Percentiles rank a stretch among this genome's conserved stretches.
Evolutionary conservation across 192 early-diverging fungal species (phyloP).

Genomic region (Coemansia sp.): DNA sequence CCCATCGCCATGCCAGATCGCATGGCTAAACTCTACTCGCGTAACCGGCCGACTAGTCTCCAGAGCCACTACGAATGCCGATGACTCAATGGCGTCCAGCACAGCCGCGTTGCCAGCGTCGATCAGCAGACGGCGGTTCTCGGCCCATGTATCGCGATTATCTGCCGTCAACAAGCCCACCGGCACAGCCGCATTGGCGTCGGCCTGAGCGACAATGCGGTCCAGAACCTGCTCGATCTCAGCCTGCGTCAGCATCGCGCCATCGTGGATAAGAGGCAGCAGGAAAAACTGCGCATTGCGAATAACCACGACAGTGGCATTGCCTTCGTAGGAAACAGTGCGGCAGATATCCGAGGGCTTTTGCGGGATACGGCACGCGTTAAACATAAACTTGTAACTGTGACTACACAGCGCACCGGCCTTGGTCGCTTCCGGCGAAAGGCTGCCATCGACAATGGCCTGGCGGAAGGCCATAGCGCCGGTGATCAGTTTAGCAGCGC

Average conservation of each 20-base stretch:
- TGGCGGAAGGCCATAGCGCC: slow-evolving; percentile 85
- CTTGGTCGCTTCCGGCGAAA: slow-evolving; percentile 81
- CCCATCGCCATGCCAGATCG: slow-evolving; percentile 93
- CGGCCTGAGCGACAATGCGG: slow-evolving; percentile 66
- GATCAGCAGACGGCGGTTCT: slow-evolving; percentile 65
- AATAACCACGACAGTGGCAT: slow-evolving; percentile 81
- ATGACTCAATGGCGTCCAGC: slow-evolving; percentile 83
- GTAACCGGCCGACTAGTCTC: slow-evolving; percentile 84
- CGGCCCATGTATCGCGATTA: slow-evolving; percentile 91
- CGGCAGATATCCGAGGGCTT: slow-evolving; percentile 82
- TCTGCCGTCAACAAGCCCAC: slow-evolving; percentile 88
- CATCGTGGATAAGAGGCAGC: slow-evolving; percentile 65
- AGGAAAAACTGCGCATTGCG: slow-evolving; percentile 87
- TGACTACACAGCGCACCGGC: slow-evolving; percentile 76
- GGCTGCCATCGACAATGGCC: slow-evolving; percentile 65
- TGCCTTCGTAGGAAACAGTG: slow-evolving; percentile 63
- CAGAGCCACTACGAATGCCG: slow-evolving; percentile 89
- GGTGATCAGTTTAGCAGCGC: slow-evolving; percentile 83
- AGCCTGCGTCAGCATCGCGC: slow-evolving; percentile 57
- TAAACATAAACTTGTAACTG: slow-evolving; percentile 97
- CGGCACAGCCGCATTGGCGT: slow-evolving; percentile 61
- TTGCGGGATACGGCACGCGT: slow-evolving; percentile 86
- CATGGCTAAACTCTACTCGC: slow-evolving; percentile 83
- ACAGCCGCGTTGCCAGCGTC: slow-evolving; percentile 65
- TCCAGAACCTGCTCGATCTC: slow-evolving; percentile 79